A percentile compares a stretch with the other conserved stretches of the same genome.
Evolutionary conservation across 805 yeast genomes (phyloP).

Genomic region (Wickerhamomyces chaumierensis): DNA sequence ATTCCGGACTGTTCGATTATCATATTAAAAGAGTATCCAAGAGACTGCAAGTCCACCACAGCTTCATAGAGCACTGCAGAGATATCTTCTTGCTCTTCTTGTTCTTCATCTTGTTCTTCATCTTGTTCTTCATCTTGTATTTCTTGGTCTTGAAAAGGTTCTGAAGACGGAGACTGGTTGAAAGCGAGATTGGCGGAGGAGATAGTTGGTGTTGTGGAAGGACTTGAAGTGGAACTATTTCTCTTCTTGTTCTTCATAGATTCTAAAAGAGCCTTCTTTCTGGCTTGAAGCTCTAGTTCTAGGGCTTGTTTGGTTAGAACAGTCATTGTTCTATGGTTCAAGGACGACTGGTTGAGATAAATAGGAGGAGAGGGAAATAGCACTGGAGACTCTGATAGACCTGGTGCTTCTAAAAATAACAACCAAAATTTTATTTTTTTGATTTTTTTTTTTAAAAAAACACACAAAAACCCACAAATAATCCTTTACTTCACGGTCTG

Average conservation of each 20-base stretch:
- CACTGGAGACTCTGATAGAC: too few species aligned
- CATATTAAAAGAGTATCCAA: slow-evolving; percentile 15
- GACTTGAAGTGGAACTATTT: slow-evolving; percentile 1
- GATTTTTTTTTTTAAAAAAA: too few species aligned
- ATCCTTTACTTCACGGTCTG: too few species aligned
- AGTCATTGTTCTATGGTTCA: background rate
- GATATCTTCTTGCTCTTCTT: slow-evolving; percentile 1
- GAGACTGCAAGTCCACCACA: slow-evolving; percentile 14
- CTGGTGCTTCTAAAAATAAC: too few species aligned
- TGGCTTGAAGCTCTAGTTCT: slow-evolving; percentile 10
- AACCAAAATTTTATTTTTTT: too few species aligned
- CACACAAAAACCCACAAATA: too few species aligned
- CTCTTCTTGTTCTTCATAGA: slow-evolving; percentile 9
- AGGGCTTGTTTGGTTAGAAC: background rate
- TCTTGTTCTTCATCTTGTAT: too few species aligned
- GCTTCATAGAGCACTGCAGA: slow-evolving; percentile 7
- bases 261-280: slow-evolving; percentile 15
- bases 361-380: too few species aligned
- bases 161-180: background rate
- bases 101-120: too few species aligned
- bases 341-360: too few species aligned
- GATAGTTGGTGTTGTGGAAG: background rate
- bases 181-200: slow-evolving; percentile 2
- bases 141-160: too few species aligned
- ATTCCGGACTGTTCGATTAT: slow-evolving; percentile 10